A percentile compares a stretch with the other conserved stretches of the same genome.
phyloP scores from a whole-genome alignment of 768 basidiomycete species.

The Porphyrellus cyaneotinctus region DNA sequence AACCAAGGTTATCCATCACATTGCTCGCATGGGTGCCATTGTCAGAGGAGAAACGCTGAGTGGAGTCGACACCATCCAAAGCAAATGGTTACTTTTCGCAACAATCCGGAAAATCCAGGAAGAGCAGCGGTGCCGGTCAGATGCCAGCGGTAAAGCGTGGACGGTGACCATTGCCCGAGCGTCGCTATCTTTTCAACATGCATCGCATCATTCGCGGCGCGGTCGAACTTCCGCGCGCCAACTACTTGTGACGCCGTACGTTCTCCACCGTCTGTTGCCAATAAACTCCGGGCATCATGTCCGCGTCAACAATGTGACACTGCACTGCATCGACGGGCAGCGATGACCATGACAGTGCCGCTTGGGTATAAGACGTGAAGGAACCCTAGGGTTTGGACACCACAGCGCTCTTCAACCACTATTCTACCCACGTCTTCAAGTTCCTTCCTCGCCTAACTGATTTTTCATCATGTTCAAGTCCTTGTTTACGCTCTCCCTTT shows the following conservation, averaged over 20 bases:
- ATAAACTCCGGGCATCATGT: neutral
- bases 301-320: neutral
- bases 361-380: constrained; percentile 6
- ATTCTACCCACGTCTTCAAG: neutral
- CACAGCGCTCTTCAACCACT: neutral
- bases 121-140: too few species aligned
- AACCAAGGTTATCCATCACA: too few species aligned
- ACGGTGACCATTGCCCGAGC: neutral
- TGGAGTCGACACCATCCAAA: too few species aligned
- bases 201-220: neutral
- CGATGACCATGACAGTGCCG: neutral
- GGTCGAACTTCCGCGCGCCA: neutral
- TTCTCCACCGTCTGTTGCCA: neutral
- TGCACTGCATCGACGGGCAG: neutral
- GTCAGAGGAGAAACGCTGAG: too few species aligned
- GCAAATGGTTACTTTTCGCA: too few species aligned
- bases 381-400: neutral
- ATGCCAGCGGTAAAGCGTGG: too few species aligned
- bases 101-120: too few species aligned
- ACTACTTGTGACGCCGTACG: neutral
- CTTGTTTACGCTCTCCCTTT: constrained; percentile 20
- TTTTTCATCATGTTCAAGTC: constrained; percentile 15
- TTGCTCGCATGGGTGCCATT: too few species aligned
- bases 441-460: neutral
- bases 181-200: neutral